These are phyloP conservation scores for Helichrysum umbraculigerum DNA, from an alignment of 129 eudicot genomes.

Conservation along the genomic window DNA sequence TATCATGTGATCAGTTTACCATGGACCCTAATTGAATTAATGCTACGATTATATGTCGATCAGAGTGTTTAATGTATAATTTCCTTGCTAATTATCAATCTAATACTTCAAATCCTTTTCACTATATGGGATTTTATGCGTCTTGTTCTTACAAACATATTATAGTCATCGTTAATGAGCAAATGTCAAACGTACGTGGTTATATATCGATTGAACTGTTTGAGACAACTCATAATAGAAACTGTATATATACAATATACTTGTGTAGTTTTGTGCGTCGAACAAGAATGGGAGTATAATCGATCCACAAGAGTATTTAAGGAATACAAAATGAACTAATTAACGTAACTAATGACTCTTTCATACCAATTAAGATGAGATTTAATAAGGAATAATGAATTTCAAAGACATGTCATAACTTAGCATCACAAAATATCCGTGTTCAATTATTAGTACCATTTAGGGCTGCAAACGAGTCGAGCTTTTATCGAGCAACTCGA, in stretches of 20 bases:
- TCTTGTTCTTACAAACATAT: background rate
- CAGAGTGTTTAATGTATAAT: too few species aligned
- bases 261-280: background rate
- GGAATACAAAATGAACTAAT: background rate
- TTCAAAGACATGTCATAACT: background rate
- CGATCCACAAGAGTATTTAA: background rate
- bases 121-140: background rate
- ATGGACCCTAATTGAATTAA: background rate
- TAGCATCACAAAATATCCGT: background rate
- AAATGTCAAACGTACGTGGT: background rate
- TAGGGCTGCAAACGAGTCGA: too few species aligned
- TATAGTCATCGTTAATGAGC: too few species aligned
- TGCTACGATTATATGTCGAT: background rate
- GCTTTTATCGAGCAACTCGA: too few species aligned
- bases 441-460: background rate
- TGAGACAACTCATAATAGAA: too few species aligned
- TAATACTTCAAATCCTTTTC: too few species aligned
- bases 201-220: too few species aligned
- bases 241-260: too few species aligned
- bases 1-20: constrained; percentile 3
- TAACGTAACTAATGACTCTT: too few species aligned
- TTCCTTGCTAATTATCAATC: too few species aligned
- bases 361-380: too few species aligned
- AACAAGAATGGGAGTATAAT: background rate
- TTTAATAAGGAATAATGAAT: too few species aligned